Base-by-base conservation (phyloP, 495 filamentous ascomycete species). In the Jackrogersella multiformis region DNA sequence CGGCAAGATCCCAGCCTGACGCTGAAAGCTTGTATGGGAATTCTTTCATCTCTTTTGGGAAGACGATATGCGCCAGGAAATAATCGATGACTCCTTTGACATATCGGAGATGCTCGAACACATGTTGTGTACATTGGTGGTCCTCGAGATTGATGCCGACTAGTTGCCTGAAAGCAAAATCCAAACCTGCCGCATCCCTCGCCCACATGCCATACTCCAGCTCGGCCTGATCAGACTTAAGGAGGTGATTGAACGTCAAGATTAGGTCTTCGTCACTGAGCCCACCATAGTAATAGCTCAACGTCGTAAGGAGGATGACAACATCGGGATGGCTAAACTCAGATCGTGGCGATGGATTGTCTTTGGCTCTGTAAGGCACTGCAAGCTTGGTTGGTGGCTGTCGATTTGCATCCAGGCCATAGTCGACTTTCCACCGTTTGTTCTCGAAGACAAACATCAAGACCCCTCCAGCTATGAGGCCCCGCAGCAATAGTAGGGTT, bases 271-370 rank as follows among this genome's bases (percentile, higher is more conserved):
- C 74, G 39, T 86, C 72, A 0, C 41, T 66, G 0, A 94, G 80
- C 2, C 90, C 89, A 0, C 76, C 74, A 56, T 92, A 90, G 67
- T 93, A 92, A 70, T 90, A 92, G 32, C 80, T 84, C 2, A 92
- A 73, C 21, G 79, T 89, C 0, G 91, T 92, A n/a, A 94, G 69
- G 5, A 87, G 58, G 18, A 93, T 88, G 30, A 83, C 79, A 0
- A 88, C 85, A 70, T 94, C 90, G 0, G 90, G 90, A 64, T 94
- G 89, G 34, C 89, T 88, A 73, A 90, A 93, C 65, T 93, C 90
- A 0, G 90, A 85, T 2, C 85, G 79, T 0, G 80, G 76, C 0
- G 88, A 78, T 1, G 89, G 90, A 18, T 68, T 83, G 49, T 89
- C 90, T 64, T 93, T 94, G 1, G 87, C 86, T n/a, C 85, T 79